Evolutionary conservation across 2,329 filamentous ascomycete species (phyloP).

Genomic region (Paracoccidioides brasiliensis): DNA sequence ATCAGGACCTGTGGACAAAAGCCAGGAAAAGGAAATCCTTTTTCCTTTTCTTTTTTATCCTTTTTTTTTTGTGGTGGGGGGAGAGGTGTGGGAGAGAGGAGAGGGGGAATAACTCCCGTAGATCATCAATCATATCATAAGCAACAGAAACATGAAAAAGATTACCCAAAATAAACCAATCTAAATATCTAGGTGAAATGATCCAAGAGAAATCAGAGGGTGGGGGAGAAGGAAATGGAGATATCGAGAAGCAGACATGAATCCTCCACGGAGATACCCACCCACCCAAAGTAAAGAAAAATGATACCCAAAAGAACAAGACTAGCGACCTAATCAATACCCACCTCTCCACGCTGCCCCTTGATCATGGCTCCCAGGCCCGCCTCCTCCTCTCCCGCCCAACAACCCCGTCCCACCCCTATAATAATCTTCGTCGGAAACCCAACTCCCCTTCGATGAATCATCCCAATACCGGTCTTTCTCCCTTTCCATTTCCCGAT

Average conservation of each 20-base stretch:
- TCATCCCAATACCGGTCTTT: slow-evolving; percentile 16
- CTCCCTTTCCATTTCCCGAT: slow-evolving; percentile 4
- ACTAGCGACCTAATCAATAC: neutral
- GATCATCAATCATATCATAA: too few relatives aligned
- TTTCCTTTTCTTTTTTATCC: too few relatives aligned
- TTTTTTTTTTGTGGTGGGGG: too few relatives aligned
- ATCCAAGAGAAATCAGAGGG: too few relatives aligned
- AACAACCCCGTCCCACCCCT: slow-evolving; percentile 16
- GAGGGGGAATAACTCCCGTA: too few relatives aligned
- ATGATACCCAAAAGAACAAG: neutral
- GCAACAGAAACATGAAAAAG: too few relatives aligned
- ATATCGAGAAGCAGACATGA: neutral
- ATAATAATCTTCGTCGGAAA: slow-evolving; percentile 29
- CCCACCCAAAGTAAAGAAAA: too few relatives aligned
- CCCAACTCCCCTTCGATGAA: slow-evolving; percentile 18
- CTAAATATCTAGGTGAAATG: too few relatives aligned
- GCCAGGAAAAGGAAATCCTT: too few relatives aligned
- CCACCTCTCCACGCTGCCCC: slow-evolving; percentile 15
- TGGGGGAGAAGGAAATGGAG: neutral
- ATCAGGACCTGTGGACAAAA: too few relatives aligned
- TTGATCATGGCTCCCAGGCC: neutral
- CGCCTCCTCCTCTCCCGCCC: slow-evolving; percentile 6
- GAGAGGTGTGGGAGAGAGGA: too few relatives aligned
- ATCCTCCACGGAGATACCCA: too few relatives aligned
- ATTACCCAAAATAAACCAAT: neutral